Conservation (phyloP, 106 monocot genomes). For the Allium cepa region DNA sequence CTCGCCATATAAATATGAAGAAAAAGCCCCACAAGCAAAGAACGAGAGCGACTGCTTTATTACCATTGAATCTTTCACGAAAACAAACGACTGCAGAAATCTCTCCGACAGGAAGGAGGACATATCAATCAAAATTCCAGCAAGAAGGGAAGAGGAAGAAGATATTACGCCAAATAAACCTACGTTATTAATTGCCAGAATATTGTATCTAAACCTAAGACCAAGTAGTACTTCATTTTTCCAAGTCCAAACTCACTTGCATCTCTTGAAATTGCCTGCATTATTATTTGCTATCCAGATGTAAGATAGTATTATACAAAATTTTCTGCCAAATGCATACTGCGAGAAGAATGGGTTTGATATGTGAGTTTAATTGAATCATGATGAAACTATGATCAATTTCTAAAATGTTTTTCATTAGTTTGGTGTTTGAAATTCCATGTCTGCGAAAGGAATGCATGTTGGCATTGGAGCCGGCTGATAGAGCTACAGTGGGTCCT, state of each 20-base stretch:
- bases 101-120: conserved; percentile 10
- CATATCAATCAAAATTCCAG: conserved; percentile 5
- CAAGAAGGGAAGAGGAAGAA: conserved; percentile 9
- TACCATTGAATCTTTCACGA: conserved; percentile 33
- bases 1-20: conserved; percentile 53
- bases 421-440: no score
- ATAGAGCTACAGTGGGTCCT: no score
- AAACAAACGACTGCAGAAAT: conserved; percentile 12
- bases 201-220: conserved; percentile 6
- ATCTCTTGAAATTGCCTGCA: conserved; percentile 18
- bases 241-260: conserved; percentile 10
- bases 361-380: background rate
- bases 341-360: background rate
- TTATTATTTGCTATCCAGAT: no score
- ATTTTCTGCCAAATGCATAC: no score
- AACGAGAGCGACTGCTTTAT: conserved; percentile 30
- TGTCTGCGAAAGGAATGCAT: no score
- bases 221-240: conserved; percentile 9
- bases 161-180: conserved; percentile 13
- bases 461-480: no score
- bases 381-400: no score
- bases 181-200: conserved; percentile 13
- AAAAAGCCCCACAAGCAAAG: conserved; percentile 56
- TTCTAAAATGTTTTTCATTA: no score
- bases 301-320: no score